Conservation (phyloP, 2,329 filamentous ascomycete genomes). For the Septoria linicola region DNA sequence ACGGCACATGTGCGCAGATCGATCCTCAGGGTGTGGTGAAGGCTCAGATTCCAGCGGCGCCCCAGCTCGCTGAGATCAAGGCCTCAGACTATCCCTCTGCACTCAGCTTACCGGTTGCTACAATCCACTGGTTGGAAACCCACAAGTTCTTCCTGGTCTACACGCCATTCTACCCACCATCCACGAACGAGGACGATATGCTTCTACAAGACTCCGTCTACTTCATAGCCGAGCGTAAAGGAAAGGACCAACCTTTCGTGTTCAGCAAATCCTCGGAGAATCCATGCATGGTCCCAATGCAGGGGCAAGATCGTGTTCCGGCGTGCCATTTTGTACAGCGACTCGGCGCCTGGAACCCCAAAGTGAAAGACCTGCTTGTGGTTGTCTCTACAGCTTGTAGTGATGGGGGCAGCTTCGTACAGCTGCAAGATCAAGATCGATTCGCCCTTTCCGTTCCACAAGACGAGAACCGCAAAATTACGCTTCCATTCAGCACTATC, state of each 20-base stretch:
- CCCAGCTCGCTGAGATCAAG: constrained; percentile 52
- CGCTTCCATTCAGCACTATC: constrained; percentile 63
- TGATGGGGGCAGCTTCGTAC: constrained; percentile 74
- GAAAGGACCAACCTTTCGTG: constrained; percentile 57
- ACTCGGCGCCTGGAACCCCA: constrained; percentile 75
- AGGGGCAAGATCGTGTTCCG: constrained; percentile 56
- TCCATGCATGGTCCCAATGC: constrained; percentile 63
- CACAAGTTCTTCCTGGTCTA: constrained; percentile 67
- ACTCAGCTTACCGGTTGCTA: constrained; percentile 38
- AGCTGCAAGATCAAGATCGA: constrained; percentile 1
- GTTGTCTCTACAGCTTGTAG: constrained; percentile 76
- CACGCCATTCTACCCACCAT: constrained; percentile 51
- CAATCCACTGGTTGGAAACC: constrained; percentile 81
- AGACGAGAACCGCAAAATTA: constrained; percentile 72
- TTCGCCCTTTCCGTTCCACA: constrained; percentile 49
- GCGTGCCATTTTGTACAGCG: constrained; percentile 77
- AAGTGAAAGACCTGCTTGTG: constrained; percentile 77
- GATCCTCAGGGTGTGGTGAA: constrained; percentile 76
- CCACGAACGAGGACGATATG: constrained; percentile 19
- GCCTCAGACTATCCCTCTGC: constrained; percentile 43
- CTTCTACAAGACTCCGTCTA: constrained; percentile 62
- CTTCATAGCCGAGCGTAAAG: constrained; percentile 72
- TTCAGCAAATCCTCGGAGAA: constrained; percentile 70
- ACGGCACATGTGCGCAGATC: constrained; percentile 81
- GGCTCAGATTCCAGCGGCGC: constrained; percentile 74